Base-by-base conservation (phyloP, 2,329 filamentous ascomycete species). In the Metarhizium sp. region DNA sequence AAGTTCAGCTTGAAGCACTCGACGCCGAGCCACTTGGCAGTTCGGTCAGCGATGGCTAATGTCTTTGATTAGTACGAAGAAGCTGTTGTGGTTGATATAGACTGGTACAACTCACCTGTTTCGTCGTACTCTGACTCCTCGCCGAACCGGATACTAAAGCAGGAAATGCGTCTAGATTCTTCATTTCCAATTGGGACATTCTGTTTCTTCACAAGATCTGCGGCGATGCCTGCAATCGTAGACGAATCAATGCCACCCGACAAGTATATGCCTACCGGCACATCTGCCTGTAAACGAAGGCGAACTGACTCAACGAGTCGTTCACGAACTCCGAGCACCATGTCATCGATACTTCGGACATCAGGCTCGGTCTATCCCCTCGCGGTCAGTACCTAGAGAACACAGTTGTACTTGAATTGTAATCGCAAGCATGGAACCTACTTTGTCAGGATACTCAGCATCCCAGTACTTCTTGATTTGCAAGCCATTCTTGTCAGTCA, bases 231-330 rank as follows among this genome's bases (percentile, higher is more conserved):
- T 7, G 80, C 80, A 25, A 84, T 66, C 2, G 74, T 71, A 0
- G 79, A 82, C 0, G 78, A 81, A 62, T 84, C 80, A 51, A 84
- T 74, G 1, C 81, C 81, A 4, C 81, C 80, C 25, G 73, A 78
- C 0, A 84, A 67, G 55, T 80, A 83, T 52, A 84, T 68, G 2
- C 78, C 81, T 3, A 84, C 70, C 0, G 78, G 78, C 0, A 83
- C 81, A 62, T 84, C 81, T 1, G 80, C 80, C 16, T 75, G 71
- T 10, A 84, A 67, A 5, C 80, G 75, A 18, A 80, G 59, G n/a
- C 72, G 72, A 11, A 83, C 68, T 0, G 79, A 71, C 36, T 83
- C 78, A 1, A 81, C 62, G 13, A 84, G 61, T 2, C 70, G 70
- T 48, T 78, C 66, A 6, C 79, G 70, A 0, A 83, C 77, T 2